Base-by-base conservation (phyloP, 2,329 filamentous ascomycete genomes). In the Trichoderma arundinaceum region DNA sequence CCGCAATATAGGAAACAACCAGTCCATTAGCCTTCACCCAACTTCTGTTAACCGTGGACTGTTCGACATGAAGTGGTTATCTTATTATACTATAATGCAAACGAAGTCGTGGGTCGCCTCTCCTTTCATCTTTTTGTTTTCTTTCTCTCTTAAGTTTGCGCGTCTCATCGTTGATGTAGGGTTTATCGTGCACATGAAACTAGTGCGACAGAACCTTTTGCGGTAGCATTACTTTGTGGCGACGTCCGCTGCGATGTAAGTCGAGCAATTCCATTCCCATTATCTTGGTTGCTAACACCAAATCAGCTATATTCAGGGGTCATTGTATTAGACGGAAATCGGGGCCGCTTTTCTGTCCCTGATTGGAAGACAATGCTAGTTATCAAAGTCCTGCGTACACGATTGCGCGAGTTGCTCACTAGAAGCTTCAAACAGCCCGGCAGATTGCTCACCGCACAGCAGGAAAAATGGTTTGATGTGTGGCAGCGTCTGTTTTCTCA, bases 51-150 rank as follows among this genome's bases (percentile, higher is more conserved):
- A 98, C 77, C 93, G 93, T 74, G 85, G 83, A 7, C 82, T 82
- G 67, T 80, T 83, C 53, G 86, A 88, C 46, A 80, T 93, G 44
- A 90, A 88, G 73, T 98, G 92, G 88, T 81, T 99, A 51, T 95
- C 92, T 0, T 99, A 97, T 77, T 98, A 98, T 79, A 91, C 96
- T 76, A 97, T 98, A 69, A 96, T 98, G 92, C 94, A 97, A 77
- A 90, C 91, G 2, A 93, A 90, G 82, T 80, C 92, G 89, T 84
- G 85, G 84, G 81, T 82, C 32, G 57, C 10, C 9, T 28, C 22
- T 28, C 22, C 22, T 49, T 51, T 6, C 4, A 38, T 53, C 10
- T 4, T 5, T n/a, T 12, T 12, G 13, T 12, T n/a, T 19, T 13
- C 7, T 33, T 7, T 19, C 44, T 19, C 4, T 13, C 39, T 39